Evolutionary conservation across 257 asterid genomes (phyloP).

Genomic region (Catharanthus roseus): DNA sequence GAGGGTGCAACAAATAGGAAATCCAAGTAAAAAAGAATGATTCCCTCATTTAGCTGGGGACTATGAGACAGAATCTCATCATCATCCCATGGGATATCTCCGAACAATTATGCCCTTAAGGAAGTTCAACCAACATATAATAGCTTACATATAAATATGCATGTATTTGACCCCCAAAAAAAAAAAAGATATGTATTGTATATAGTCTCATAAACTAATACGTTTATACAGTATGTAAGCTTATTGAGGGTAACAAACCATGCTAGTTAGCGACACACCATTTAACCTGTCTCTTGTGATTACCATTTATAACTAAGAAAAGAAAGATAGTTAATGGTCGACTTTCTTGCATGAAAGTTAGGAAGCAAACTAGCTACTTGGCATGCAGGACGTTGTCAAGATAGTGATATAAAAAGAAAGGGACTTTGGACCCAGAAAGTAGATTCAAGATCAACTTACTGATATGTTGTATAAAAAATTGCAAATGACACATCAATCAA

Average conservation of each 20-base stretch:
- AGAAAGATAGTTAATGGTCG: too few relatives aligned
- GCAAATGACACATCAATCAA: background rate
- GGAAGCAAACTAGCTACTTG: background rate
- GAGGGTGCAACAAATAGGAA: background rate
- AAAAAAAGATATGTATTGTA: too few relatives aligned
- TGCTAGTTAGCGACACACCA: too few relatives aligned
- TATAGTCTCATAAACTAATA: background rate
- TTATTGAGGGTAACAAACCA: background rate
- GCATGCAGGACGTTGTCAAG: too few relatives aligned
- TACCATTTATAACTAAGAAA: background rate
- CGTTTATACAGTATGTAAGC: too few relatives aligned
- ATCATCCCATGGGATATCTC: background rate
- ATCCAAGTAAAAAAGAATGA: background rate
- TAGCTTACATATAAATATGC: background rate
- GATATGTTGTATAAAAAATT: background rate
- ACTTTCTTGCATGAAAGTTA: background rate
- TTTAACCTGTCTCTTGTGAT: background rate
- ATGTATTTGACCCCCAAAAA: too few relatives aligned
- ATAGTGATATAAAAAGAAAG: background rate
- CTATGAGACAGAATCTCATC: background rate
- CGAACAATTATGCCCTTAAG: background rate
- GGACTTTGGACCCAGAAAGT: background rate
- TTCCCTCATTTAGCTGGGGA: background rate
- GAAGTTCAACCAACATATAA: background rate
- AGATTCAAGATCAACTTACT: background rate